Base-by-base conservation (phyloP, 2,329 filamentous ascomycete species). In the Phialemoniopsis sp. region DNA sequence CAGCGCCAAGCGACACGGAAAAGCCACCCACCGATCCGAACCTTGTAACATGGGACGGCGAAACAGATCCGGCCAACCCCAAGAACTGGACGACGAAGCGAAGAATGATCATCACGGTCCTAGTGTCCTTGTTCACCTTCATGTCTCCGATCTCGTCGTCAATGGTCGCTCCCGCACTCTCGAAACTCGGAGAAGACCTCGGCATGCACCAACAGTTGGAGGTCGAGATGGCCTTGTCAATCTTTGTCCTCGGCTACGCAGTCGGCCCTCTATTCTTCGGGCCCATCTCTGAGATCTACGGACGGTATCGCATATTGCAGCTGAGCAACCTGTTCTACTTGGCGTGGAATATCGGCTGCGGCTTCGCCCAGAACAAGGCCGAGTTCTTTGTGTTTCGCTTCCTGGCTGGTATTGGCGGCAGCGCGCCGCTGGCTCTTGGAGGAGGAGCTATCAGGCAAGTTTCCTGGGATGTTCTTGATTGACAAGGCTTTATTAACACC, bases 361-460 rank as follows among this genome's bases (percentile, higher is more conserved):
- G 71, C 2, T 66, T 76, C 18, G 62, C 70, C 2, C 58, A 66
- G 40, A 75, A 63, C 8, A 72, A 70, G 46, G 59, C 53, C 3
- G 67, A 80, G 47, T 68, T 82, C 47, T 73, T 81, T 38, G 66
- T 68, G 1, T 78, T 78, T 51, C 70, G 78, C 1, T 78, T 82
- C 44, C 56, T 82, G 9, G 62, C 73, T 8, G 78, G 78, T 0
- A 58, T 82, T 6, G 77, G 77, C 14, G 79, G 77, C 0, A 78
- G 73, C 45, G 76, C 74, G 1, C 68, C 76, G 4, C 59, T 78
- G 13, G 49, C 34, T 6, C 21, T 26, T 26, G 21, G 21, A 26
- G 21, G 21, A 36, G 50, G 51, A 18, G 46, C 39, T 40, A 52
- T 54, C 17, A 8, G 19, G 13, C 17, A 17, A 21, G 32, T 19